A percentile compares a stretch with the other conserved stretches of the same genome.
These are phyloP conservation scores for Geoglossum glabrum DNA, from an alignment of 495 filamentous ascomycete genomes.

Conservation along the genomic window DNA sequence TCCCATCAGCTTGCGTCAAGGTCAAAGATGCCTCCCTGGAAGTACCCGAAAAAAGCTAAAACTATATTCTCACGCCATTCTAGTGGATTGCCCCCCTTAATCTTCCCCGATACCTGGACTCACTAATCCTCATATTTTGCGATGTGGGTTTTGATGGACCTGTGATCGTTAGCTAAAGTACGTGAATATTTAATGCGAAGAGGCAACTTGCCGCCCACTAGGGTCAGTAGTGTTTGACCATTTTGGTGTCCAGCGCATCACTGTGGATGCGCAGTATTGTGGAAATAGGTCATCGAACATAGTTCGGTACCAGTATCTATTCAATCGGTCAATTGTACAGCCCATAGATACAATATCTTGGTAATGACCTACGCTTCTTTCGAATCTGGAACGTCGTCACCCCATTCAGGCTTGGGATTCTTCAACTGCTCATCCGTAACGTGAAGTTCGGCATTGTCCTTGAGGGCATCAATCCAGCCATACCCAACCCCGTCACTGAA, in stretches of 20 bases:
- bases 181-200: background rate
- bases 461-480: slow-evolving; percentile 94
- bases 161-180: slow-evolving; percentile 13
- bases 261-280: slow-evolving; percentile 68
- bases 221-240: slow-evolving; percentile 95
- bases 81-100: too few species aligned
- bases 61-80: background rate
- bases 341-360: background rate
- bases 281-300: slow-evolving; percentile 99
- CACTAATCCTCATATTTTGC: slow-evolving; percentile 34
- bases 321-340: slow-evolving; percentile 6
- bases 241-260: slow-evolving; percentile 93
- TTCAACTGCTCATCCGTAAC: slow-evolving; percentile 94
- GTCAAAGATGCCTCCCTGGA: too few species aligned
- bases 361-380: slow-evolving; percentile 74
- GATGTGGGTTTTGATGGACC: slow-evolving; percentile 49
- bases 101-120: background rate
- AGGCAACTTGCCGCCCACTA: slow-evolving; percentile 54
- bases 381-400: slow-evolving; percentile 69
- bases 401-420: slow-evolving; percentile 93
- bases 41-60: background rate
- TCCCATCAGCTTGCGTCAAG: too few species aligned
- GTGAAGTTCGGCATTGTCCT: slow-evolving; percentile 72
- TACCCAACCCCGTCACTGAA: slow-evolving; percentile 97
- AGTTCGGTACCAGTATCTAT: slow-evolving; percentile 77